Evolutionary conservation across 2,329 filamentous ascomycete genomes (phyloP), one percentile per base, ranked within the genome.

Genomic region (Epichloe glyceriae): DNA sequence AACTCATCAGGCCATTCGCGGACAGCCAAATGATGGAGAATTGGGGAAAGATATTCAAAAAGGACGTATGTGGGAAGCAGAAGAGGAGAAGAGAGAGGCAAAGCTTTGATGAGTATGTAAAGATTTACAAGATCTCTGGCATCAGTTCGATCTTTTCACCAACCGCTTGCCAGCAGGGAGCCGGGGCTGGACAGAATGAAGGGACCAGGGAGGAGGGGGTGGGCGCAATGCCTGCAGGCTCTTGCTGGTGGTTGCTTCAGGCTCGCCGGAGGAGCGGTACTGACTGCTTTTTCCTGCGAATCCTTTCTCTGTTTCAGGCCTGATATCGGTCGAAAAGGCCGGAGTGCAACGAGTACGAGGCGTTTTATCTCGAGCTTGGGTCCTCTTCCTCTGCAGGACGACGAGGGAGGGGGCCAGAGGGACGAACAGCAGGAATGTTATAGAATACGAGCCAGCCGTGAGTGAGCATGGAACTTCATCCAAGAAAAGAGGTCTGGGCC

Each of bases 131-230:
- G 40, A 50, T 55, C 52, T 52, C 42, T 54, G 52, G 50, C 45
- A 54, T 51, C 53, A 47, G 48, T 50, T 53, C 52, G 52, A 52
- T 56, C 53, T 53, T 46, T 54, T 50, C 30, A 20, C 20, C 30
- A 48, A 37, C 35, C 50, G 55, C 50, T 51, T 43, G 35, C 45
- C 39, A n/a, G n/a, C 30, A 37, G 33, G 41, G 35, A 33, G 43
- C 44, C 17, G 2, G 26, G 44, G 44, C 33, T 47, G 46, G 47
- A 49, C 35, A 41, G 30, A 37, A 41, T 33, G 22, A 42, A 46
- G 39, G 12, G 47, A 46, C 52, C 52, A 49, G 22, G 40, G 46
- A 20, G 47, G 33, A 44, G 39, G 34, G 30, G 48, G 47, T 26
- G 35, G 22, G n/a, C 7, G n/a, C 12, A 19, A 19, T 35, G 30